Conservation (phyloP, 2,329 filamentous ascomycete species). For the Xylariaceae sp. region DNA sequence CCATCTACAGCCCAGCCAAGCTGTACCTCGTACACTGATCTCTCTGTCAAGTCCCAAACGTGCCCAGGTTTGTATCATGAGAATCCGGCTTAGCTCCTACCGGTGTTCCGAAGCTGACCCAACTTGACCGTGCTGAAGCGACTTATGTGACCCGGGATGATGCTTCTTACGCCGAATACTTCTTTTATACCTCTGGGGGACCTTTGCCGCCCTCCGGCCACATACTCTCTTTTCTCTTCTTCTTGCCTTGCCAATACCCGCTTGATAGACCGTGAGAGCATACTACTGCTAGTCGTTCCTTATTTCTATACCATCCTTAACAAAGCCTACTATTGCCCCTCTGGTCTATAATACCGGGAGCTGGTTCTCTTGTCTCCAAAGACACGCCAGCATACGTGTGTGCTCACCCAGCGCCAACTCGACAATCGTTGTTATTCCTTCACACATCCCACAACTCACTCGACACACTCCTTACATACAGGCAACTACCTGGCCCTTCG, state of each 20-base stretch:
- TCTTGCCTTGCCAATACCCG: constrained; percentile 45
- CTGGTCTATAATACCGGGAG: constrained; percentile 49
- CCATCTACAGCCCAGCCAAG: constrained; percentile 39
- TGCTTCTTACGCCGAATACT: constrained; percentile 41
- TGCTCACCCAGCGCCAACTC: constrained; percentile 31
- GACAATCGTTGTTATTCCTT: constrained; percentile 42
- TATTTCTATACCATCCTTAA: constrained; percentile 37
- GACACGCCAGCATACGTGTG: constrained; percentile 37
- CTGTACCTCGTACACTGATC: constrained; percentile 35
- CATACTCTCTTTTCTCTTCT: constrained; percentile 40
- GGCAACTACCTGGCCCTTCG: constrained; percentile 19
- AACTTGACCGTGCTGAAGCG: constrained; percentile 42
- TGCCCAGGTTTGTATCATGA: constrained; percentile 44
- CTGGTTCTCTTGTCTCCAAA: constrained; percentile 53
- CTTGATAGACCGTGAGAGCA: constrained; percentile 32
- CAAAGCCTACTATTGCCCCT: constrained; percentile 41
- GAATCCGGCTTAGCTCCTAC: constrained; percentile 51
- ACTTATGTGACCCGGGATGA: constrained; percentile 38
- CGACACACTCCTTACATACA: constrained; percentile 40
- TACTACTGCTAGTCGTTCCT: constrained; percentile 50
- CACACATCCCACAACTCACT: constrained; percentile 33
- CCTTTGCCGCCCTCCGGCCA: constrained; percentile 48
- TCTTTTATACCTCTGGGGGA: constrained; percentile 51
- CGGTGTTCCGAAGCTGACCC: constrained; percentile 49
- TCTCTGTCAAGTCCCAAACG: constrained; percentile 30